A percentile compares a stretch with the other conserved stretches of the same genome.
phyloP scores from a whole-genome alignment of 768 basidiomycete genomes.

The Auricularia cornea region DNA sequence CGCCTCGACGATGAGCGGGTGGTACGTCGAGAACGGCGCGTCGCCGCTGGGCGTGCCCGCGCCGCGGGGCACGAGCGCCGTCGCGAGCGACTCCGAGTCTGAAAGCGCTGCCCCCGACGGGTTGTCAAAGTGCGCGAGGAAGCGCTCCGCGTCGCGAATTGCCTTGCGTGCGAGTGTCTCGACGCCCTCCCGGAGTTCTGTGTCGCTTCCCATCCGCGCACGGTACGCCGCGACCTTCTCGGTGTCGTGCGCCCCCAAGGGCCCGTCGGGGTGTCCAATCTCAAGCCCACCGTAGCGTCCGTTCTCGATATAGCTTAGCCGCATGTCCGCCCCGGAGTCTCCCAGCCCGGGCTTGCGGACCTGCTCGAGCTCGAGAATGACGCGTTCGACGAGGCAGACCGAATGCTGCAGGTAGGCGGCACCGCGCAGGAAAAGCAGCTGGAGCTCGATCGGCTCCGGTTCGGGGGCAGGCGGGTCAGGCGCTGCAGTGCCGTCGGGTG shows the following conservation, averaged over 20 bases:
- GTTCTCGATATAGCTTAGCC: slow-evolving; percentile 66
- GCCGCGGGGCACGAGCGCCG: not conserved
- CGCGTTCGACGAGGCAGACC: slow-evolving; percentile 61
- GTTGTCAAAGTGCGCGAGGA: slow-evolving; percentile 71
- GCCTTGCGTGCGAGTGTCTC: slow-evolving; percentile 56
- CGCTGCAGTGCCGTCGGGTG: slow-evolving; percentile 55
- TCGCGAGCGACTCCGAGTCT: not conserved
- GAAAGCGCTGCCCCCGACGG: slow-evolving; percentile 17
- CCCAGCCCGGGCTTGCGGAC: slow-evolving; percentile 47
- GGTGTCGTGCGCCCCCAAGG: slow-evolving; percentile 51
- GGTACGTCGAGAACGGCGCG: slow-evolving; percentile 78
- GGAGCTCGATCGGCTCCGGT: slow-evolving; percentile 81
- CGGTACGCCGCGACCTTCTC: slow-evolving; percentile 60
- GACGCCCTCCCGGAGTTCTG: slow-evolving; percentile 53
- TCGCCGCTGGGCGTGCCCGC: slow-evolving; percentile 33
- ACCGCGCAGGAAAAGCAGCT: slow-evolving; percentile 74
- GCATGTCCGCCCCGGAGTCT: slow-evolving; percentile 62
- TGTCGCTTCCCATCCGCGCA: slow-evolving; percentile 40
- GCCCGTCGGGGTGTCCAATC: slow-evolving; percentile 73
- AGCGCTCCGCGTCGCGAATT: slow-evolving; percentile 78
- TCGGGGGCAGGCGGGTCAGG: slow-evolving; percentile 33
- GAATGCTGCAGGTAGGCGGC: slow-evolving; percentile 79
- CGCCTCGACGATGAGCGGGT: slow-evolving; percentile 81
- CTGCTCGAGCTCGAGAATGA: slow-evolving; percentile 62
- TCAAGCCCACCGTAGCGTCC: slow-evolving; percentile 80